phyloP scores from a whole-genome alignment of 139 green algal species.

The Chlamydomonas sp. region DNA sequence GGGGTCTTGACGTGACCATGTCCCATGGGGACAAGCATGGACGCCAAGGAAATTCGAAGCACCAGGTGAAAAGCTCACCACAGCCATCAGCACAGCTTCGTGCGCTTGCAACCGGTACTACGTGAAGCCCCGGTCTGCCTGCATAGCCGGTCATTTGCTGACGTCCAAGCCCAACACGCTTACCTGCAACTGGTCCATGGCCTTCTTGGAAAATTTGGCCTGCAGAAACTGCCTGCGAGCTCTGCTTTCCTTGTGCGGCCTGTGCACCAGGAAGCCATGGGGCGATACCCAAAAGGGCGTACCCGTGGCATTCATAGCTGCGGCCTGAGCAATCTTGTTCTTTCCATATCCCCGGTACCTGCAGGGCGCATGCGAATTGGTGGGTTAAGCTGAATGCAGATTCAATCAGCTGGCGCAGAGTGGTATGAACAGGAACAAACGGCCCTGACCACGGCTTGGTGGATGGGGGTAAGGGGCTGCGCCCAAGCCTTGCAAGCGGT shows the following conservation, averaged over 20 bases:
- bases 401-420: neutral
- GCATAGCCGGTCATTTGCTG: too few relatives aligned
- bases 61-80: too few relatives aligned
- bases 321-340: slow-evolving; percentile 43
- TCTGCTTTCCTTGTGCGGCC: slow-evolving; percentile 22
- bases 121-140: too few relatives aligned
- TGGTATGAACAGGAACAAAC: neutral
- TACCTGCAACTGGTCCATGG: neutral
- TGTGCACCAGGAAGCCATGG: slow-evolving; percentile 37
- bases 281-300: slow-evolving; percentile 7
- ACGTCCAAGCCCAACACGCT: too few relatives aligned
- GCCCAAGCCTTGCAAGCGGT: too few relatives aligned
- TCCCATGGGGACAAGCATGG: too few relatives aligned
- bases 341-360: slow-evolving; percentile 40
- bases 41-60: too few relatives aligned
- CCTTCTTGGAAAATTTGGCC: slow-evolving; percentile 31
- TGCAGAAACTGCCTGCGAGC: slow-evolving; percentile 24
- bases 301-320: slow-evolving; percentile 27
- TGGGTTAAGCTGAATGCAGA: neutral
- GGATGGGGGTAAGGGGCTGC: too few relatives aligned
- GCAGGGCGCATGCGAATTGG: neutral
- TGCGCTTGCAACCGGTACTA: too few relatives aligned
- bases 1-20: too few relatives aligned
- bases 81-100: too few relatives aligned
- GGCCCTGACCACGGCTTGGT: neutral